Percentiles rank a stretch among this genome's conserved stretches.
These are phyloP conservation scores for Meira nashicola DNA, from an alignment of 1,284 basidiomycete species.

Conservation along the genomic window DNA sequence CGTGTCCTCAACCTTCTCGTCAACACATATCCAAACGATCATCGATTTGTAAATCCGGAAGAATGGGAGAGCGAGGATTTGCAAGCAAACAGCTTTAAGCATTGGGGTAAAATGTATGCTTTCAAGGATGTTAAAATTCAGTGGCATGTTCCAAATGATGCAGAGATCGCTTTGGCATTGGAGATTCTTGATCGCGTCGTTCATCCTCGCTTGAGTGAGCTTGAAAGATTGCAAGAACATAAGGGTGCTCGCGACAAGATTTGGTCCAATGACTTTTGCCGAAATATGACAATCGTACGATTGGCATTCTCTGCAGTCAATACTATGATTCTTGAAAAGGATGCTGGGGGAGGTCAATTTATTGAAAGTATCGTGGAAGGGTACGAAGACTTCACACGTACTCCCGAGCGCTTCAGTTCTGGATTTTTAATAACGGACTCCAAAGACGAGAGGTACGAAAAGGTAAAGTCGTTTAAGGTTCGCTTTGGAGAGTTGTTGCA, in stretches of 20 bases:
- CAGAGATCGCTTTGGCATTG: conserved; percentile 76
- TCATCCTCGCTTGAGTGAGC: conserved; percentile 64
- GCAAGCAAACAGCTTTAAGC: conserved; percentile 65
- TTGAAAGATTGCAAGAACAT: conserved; percentile 60
- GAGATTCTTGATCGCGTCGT: conserved; percentile 71
- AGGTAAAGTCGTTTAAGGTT: conserved; percentile 61
- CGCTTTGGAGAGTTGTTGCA: conserved; percentile 70
- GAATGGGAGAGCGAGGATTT: conserved; percentile 79
- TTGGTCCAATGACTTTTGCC: conserved; percentile 88
- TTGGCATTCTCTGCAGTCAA: conserved; percentile 70
- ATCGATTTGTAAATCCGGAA: conserved; percentile 75
- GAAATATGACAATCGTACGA: conserved; percentile 62
- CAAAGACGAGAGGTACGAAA: conserved; percentile 70
- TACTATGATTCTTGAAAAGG: conserved; percentile 59
- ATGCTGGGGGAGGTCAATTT: conserved; percentile 58
- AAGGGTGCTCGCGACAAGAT: conserved; percentile 44
- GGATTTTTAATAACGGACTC: conserved; percentile 73
- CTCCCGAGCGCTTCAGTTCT: conserved; percentile 55
- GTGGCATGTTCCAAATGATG: conserved; percentile 76
- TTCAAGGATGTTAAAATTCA: conserved; percentile 73
- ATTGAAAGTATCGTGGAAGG: conserved; percentile 60
- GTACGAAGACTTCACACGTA: conserved; percentile 63
- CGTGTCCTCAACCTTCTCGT: conserved; percentile 73
- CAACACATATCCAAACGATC: conserved; percentile 73
- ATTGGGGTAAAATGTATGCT: conserved; percentile 81